Evolutionary conservation across 495 filamentous ascomycete genomes (phyloP).

Genomic region (Viridothelium virens): DNA sequence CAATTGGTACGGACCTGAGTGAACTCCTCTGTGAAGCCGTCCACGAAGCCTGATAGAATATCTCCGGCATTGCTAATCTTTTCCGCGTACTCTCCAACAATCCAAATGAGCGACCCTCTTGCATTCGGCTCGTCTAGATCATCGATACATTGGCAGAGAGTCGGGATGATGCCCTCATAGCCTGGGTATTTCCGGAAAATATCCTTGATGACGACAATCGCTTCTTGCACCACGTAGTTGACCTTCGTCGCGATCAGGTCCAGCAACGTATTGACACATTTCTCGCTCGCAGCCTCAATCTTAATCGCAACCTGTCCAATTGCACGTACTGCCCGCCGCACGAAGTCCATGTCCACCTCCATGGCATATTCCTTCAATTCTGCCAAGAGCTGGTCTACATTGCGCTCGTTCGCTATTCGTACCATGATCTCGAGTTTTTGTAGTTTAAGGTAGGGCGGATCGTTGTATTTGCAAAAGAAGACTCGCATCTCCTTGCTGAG

Average conservation of each 20-base stretch:
- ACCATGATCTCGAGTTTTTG: constrained; percentile 99
- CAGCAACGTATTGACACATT: constrained; percentile 87
- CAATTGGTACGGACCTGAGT: constrained; percentile 52
- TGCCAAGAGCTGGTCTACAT: constrained; percentile 87
- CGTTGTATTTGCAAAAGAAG: constrained; percentile 99
- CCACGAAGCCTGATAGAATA: constrained; percentile 77
- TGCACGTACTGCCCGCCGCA: constrained; percentile 83
- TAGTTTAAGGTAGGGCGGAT: constrained; percentile 94
- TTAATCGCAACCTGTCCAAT: constrained; percentile 98
- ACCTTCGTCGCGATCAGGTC: constrained; percentile 95
- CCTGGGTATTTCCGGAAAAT: constrained; percentile 97
- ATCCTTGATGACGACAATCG: constrained; percentile 95
- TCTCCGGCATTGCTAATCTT: constrained; percentile 97
- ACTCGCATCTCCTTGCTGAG: constrained; percentile 94
- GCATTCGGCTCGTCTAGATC: constrained; percentile 94
- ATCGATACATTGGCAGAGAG: constrained; percentile 91
- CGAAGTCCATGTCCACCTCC: constrained; percentile 99
- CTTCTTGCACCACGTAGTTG: constrained; percentile 98
- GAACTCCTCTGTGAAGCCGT: constrained; percentile 88
- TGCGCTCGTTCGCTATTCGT: constrained; percentile 94
- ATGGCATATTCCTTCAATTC: constrained; percentile 96
- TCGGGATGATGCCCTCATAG: constrained; percentile 96
- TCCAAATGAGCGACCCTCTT: constrained; percentile 90
- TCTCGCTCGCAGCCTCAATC: constrained; percentile 86
- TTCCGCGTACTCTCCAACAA: constrained; percentile 96